Base-by-base conservation (phyloP, 768 basidiomycete species). In the Leccinum uliginosum region DNA sequence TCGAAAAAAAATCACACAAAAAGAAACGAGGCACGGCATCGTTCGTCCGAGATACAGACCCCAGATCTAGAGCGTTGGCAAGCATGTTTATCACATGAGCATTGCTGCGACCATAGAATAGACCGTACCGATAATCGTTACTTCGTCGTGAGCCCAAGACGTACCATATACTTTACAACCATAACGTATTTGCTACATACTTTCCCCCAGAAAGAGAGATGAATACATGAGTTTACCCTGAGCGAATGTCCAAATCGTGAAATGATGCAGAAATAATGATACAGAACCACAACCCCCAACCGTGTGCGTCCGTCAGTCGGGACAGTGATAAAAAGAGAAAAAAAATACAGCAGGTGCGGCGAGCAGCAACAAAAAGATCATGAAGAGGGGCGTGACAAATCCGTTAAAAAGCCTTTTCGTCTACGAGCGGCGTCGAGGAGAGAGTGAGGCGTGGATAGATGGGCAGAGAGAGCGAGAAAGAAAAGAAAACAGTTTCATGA, bases 171-270 rank as follows among this genome's bases (percentile, higher is more conserved):
- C 47, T 68, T 71, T 73, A 71, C 72, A 73, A 52, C 51, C 67
- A 71, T 72, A 72, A 72, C 59, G 70, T 71, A 71, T 63, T 53
- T 43, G 71, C 70, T 71, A 71, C 72, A 71, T 67, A 64, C 58
- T 59, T 58, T 55, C 40, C 40, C 21, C 40, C 19, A 43, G 40
- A 40, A 40, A 40, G 56, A 57, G 58, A 51, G 40, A 58, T 56
- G 44, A 61, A 58, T 65, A 69, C 53, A 55, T 47, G 30, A 55
- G 53, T 19, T 54, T 43, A 59, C 32, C 19, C 30, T 50, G 21
- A 43, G 40, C 23, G 21, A 58, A 56, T 30, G 67, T 70, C 63
- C 69, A 57, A 59, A 53, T 59, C 19, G 40, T 21, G 65, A 48
- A 65, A 63, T 59, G 60, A 71, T 73, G 71, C 70, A 45, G 58